Base-by-base conservation (phyloP, 2,329 filamentous ascomycete species). In the Penicillium occitanis region DNA sequence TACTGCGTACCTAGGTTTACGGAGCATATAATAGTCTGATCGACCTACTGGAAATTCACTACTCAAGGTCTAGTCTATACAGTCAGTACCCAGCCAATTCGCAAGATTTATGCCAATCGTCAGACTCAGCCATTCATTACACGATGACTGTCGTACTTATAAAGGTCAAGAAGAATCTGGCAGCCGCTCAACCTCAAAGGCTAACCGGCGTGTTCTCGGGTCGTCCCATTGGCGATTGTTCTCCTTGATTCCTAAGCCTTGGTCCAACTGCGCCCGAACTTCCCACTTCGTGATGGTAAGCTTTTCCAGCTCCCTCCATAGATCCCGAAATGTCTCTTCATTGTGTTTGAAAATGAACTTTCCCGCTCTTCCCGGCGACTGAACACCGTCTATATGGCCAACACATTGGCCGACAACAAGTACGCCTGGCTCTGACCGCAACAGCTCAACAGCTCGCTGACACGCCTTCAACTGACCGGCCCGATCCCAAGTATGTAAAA, bases 401-500 rank as follows among this genome's bases (percentile, higher is more conserved):
- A 68, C 68, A 35, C 73, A 71, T 2, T 70, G 65, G 2, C 72
- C 73, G 19, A 72, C 66, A 5, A 74, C 13, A 10, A 73, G 62
- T 10, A 70, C 72, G 1, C 70, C 73, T 6, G 72, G 59, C 42
- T 62, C 46, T 1, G 74, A 71, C 11, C 68, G 68, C 25, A 79
- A 69, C 25, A 81, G 67, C 14, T 64, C 62, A 17, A 77, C 71
- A 5, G 79, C 69, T 25, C 70, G 69, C 64, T 74, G 76, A 4
- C 73, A 76, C 5, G 74, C 72, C n/a, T 68, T 50, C 33, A 78
- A 35, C 44, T 74, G 73, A 55, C 68, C 69, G 5, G 77, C 70
- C 65, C 74, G 77, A 22, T 70, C 71, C 67, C 78, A 82, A 10
- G 80, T 73, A 67, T 82, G 80, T 65, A 81, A 78, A 67, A 82